Base-by-base conservation (phyloP, 129 eudicot species). In the Scalesia atractyloides region DNA sequence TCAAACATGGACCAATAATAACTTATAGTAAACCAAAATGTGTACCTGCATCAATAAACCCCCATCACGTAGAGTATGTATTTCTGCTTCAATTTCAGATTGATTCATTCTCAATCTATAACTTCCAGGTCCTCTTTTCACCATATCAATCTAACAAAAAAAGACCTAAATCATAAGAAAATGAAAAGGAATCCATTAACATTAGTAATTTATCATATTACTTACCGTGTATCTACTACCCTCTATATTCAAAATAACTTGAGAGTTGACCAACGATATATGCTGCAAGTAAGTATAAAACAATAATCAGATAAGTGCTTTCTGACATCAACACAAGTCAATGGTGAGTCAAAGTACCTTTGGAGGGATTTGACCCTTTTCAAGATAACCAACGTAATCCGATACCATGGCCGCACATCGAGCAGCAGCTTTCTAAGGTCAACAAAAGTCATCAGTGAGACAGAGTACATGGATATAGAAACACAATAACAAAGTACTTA, bases 281-380 rank as follows among this genome's bases (percentile, higher is more conserved):
- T 95, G 97, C 99, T 95, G 96, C 88, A 88, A 80, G 5, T 24
- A 88, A 80, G 5, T 24, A 24, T 1, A n/a, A 36, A 5, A 61
- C 26, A 47, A 72, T 46, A 50, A 48, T 71, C 20, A 56, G 44
- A 46, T 73, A 60, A 47, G 47, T 37, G 56, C 43, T 59, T 26
- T 59, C n/a, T 30, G 43, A 59, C 9, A 11, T 59, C 43, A 59
- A 59, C 14, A 20, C 7, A 59, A 59, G 19, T 59, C 65, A 59
- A 33, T 30, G 43, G 41, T 1, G 1, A 30, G 65, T 59, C 3
- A n/a, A 24, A 5, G 50, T 78, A 95, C 99, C 97, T 95, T 95
- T 3, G 99, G 97, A 47, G 97, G 99, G 72, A 95, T 95, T 78
- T 95, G 99, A 59, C 99, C 99, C 79, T 95, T 95, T 65, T 95